These are phyloP conservation scores for Globisporangium cederbergense DNA, from an alignment of 352 stramenopile species.

Conservation along the genomic window DNA sequence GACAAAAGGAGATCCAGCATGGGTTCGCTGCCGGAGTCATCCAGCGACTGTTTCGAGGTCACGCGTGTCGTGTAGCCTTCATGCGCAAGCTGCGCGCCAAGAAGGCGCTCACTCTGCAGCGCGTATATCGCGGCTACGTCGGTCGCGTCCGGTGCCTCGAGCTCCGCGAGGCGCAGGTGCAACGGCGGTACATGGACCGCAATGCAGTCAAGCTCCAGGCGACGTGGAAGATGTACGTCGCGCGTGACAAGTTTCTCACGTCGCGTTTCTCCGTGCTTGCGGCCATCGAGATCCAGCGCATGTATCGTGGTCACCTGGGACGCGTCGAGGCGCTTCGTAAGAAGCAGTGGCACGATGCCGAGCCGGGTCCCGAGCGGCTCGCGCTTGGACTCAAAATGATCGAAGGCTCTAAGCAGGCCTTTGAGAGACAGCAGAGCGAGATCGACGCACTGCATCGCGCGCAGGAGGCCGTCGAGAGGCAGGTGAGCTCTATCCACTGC, in stretches of 20 bases:
- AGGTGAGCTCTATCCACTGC: conserved; percentile 88
- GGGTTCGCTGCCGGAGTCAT: conserved; percentile 39
- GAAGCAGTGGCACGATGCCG: conserved; percentile 84
- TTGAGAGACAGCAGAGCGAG: conserved; percentile 90
- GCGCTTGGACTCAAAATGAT: conserved; percentile 89
- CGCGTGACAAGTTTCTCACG: conserved; percentile 60
- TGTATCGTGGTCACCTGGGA: conserved; percentile 86
- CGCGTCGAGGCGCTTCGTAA: conserved; percentile 58
- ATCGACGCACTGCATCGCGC: conserved; percentile 90
- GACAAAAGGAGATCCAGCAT: conserved; percentile 19
- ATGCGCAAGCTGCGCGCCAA: conserved; percentile 32
- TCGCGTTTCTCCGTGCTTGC: conserved; percentile 68
- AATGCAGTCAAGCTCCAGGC: conserved; percentile 83
- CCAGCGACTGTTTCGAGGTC: conserved; percentile 70
- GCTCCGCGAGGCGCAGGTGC: conserved; percentile 37
- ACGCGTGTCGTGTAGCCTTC: conserved; percentile 51
- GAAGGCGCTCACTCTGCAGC: conserved; percentile 54
- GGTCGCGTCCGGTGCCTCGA: conserved; percentile 38
- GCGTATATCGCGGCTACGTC: conserved; percentile 67
- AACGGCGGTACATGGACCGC: conserved; percentile 42
- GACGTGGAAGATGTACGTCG: conserved; percentile 86
- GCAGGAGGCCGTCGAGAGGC: conserved; percentile 85
- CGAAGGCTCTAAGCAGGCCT: conserved; percentile 91
- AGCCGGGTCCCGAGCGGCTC: conserved; percentile 86
- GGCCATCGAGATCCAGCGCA: conserved; percentile 87